Evolutionary conservation across 768 basidiomycete genomes (phyloP).

Genomic region (Boletales sp.): DNA sequence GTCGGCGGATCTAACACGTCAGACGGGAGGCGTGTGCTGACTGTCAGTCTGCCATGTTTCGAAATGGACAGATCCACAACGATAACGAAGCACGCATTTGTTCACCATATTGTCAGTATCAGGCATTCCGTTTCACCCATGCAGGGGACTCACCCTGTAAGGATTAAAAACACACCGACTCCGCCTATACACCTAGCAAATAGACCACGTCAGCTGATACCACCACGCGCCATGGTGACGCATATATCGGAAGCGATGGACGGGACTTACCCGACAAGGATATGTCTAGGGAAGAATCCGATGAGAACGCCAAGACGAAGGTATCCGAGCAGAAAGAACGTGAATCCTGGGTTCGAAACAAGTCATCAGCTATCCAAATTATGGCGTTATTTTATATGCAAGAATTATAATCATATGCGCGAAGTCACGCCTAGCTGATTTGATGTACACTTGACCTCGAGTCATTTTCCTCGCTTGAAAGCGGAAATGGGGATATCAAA

Average conservation of each 20-base stretch:
- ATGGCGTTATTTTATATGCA: conserved; percentile 9
- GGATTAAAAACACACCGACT: conserved; percentile 89
- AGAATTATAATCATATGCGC: conserved; percentile 1
- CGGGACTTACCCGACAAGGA: conserved; percentile 78
- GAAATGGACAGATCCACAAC: not conserved
- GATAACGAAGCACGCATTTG: not conserved
- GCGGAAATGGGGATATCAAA: not conserved
- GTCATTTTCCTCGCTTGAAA: not conserved
- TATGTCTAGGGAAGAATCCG: conserved; percentile 95
- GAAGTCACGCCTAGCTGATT: not conserved
- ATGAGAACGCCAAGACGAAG: conserved; percentile 82
- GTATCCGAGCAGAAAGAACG: conserved; percentile 84
- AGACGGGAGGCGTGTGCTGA: conserved; percentile 78
- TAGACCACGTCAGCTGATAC: not conserved
- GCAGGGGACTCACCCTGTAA: conserved; percentile 64
- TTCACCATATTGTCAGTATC: conserved; percentile 1
- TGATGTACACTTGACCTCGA: not conserved
- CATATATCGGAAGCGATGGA: not conserved
- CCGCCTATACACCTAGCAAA: conserved; percentile 76
- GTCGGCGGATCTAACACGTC: conserved; percentile 65
- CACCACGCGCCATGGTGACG: not conserved
- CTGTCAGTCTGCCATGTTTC: conserved; percentile 59
- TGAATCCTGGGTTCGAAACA: conserved; percentile 32
- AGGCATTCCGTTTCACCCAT: not conserved
- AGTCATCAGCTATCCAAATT: not conserved